phyloP scores from a whole-genome alignment of 164 flowering plant genomes.

The Macadamia tetraphylla region DNA sequence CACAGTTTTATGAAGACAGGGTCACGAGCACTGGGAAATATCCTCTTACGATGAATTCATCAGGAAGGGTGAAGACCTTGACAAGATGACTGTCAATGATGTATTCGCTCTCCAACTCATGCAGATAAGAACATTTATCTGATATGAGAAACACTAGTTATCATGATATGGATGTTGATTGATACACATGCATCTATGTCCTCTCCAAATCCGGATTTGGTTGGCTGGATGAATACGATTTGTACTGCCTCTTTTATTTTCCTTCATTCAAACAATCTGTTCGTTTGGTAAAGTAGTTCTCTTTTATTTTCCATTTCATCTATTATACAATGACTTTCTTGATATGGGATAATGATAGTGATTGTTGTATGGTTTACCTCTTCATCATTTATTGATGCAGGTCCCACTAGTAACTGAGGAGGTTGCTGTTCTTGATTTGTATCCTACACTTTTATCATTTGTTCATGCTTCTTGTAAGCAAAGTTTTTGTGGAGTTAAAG shows the following conservation, averaged over 20 bases:
- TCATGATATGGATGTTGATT: too few relatives aligned
- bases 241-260: neutral
- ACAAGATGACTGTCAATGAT: conserved; percentile 86
- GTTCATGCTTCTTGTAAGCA: too few relatives aligned
- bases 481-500: too few relatives aligned
- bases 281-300: neutral
- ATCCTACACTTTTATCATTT: too few relatives aligned
- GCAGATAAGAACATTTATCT: conserved; percentile 56
- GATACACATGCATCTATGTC: too few relatives aligned
- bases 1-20: conserved; percentile 19
- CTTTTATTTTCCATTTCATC: neutral
- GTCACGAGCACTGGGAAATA: conserved; percentile 27
- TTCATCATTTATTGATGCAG: too few relatives aligned
- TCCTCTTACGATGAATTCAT: conserved; percentile 63
- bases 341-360: too few relatives aligned
- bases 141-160: neutral
- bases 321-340: neutral
- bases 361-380: too few relatives aligned
- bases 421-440: too few relatives aligned
- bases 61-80: conserved; percentile 63
- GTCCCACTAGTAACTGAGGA: too few relatives aligned
- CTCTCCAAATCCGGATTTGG: neutral
- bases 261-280: neutral
- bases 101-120: conserved; percentile 85
- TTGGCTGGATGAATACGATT: neutral